A percentile compares a stretch with the other conserved stretches of the same genome.
Evolutionary conservation across 495 filamentous ascomycete species (phyloP).

Genomic region (Neurospora discreta): DNA sequence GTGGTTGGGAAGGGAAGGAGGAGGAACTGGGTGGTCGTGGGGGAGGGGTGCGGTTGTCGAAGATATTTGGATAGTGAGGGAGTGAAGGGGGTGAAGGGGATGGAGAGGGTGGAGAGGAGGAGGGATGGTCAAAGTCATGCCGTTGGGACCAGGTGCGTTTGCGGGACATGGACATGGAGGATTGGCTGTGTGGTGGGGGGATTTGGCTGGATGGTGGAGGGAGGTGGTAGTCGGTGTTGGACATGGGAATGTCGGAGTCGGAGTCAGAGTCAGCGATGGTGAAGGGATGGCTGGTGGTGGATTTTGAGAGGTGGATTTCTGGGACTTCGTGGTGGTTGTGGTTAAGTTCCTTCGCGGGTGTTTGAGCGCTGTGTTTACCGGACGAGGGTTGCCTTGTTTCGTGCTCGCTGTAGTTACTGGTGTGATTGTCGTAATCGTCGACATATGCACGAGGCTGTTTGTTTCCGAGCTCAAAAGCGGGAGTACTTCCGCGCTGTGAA

Average conservation of each 20-base stretch:
- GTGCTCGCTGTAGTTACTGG: neutral
- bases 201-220: neutral
- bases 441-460: neutral
- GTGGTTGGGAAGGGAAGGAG: neutral
- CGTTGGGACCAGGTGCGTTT: neutral
- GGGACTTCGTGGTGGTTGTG: neutral
- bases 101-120: neutral
- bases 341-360: neutral
- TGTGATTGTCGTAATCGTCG: neutral
- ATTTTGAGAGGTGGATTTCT: neutral
- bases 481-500: neutral
- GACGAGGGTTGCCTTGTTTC: neutral
- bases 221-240: neutral
- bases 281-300: neutral
- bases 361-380: neutral
- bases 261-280: neutral
- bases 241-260: neutral
- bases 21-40: neutral
- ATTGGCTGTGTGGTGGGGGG: neutral
- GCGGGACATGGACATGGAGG: too few species aligned
- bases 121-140: neutral
- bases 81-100: neutral
- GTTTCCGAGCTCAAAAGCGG: neutral
- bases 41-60: neutral
- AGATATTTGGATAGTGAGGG: neutral